Conservation (phyloP, 352 stramenopile genomes). For the Phytopythium ostracodes region DNA sequence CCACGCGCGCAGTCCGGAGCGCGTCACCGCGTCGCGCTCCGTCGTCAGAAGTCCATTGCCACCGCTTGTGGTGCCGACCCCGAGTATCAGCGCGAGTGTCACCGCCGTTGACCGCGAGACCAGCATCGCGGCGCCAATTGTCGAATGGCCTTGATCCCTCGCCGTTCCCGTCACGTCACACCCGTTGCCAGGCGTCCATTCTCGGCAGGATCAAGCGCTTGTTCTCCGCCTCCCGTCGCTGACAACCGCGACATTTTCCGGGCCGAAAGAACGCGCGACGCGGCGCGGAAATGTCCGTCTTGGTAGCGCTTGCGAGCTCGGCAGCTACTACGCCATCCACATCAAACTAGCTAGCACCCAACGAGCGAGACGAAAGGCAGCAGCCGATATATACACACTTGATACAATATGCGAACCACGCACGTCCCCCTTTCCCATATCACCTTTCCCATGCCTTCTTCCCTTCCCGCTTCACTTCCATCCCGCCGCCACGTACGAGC, state of each 20-base stretch:
- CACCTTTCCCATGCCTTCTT: neutral
- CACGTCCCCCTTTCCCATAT: neutral
- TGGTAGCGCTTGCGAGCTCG: neutral
- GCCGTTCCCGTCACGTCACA: neutral
- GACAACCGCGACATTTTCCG: neutral
- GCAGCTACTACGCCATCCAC: neutral
- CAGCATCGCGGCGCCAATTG: neutral
- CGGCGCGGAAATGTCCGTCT: neutral
- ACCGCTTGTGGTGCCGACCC: neutral
- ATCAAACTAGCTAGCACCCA: neutral
- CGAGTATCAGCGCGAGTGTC: neutral
- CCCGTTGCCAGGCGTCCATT: neutral
- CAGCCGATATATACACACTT: neutral
- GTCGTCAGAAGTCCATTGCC: neutral
- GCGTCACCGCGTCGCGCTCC: conserved; percentile 12
- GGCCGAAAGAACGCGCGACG: neutral
- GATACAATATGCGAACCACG: neutral
- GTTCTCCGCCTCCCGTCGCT: neutral
- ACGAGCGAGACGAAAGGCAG: too few relatives aligned
- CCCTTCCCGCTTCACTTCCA: conserved; percentile 1
- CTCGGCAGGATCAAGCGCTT: neutral
- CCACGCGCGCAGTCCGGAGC: conserved; percentile 43
- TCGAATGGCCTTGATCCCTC: neutral
- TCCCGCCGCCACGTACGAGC: neutral
- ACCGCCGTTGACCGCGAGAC: neutral